Percentiles rank a stretch among this genome's conserved stretches.
These are phyloP conservation scores for Malus hybrid DNA, from an alignment of 331 rosid species.

Conservation along the genomic window DNA sequence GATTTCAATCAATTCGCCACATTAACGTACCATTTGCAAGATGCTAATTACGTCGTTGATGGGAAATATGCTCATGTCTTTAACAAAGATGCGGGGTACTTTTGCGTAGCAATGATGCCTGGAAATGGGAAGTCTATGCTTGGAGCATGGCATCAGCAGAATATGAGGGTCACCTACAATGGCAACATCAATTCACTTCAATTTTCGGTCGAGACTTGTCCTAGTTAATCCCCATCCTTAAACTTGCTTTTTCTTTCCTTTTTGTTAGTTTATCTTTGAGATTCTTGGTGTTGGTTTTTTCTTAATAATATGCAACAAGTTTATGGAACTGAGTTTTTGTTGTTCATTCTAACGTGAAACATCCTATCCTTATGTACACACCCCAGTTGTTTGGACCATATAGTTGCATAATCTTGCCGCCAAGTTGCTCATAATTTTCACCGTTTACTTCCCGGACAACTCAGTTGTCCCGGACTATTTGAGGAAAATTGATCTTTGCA, in stretches of 20 bases:
- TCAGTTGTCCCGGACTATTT: no score
- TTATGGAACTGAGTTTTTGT: no score
- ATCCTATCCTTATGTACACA: no score
- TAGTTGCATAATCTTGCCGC: no score
- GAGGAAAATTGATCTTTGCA: no score
- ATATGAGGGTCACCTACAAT: conserved; percentile 11
- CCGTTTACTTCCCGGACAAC: no score
- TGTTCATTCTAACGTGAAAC: no score
- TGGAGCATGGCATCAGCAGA: conserved; percentile 26
- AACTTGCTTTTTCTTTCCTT: neutral
- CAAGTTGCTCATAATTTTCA: no score
- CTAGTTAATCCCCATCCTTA: neutral
- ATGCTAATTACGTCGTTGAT: conserved; percentile 6
- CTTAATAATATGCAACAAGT: no score
- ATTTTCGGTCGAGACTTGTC: conserved; percentile 6
- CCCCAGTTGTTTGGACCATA: no score
- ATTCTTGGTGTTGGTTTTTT: no score
- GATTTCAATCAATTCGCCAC: neutral
- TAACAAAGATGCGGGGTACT: neutral
- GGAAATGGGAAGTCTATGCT: neutral
- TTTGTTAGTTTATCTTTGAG: no score
- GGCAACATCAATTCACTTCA: neutral
- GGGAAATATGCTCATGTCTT: neutral
- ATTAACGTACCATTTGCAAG: conserved; percentile 17
- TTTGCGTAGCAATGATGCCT: conserved; percentile 11